Evolutionary conservation across 192 early-diverging fungal genomes (phyloP).

Genomic region (Entomortierella lignicola): DNA sequence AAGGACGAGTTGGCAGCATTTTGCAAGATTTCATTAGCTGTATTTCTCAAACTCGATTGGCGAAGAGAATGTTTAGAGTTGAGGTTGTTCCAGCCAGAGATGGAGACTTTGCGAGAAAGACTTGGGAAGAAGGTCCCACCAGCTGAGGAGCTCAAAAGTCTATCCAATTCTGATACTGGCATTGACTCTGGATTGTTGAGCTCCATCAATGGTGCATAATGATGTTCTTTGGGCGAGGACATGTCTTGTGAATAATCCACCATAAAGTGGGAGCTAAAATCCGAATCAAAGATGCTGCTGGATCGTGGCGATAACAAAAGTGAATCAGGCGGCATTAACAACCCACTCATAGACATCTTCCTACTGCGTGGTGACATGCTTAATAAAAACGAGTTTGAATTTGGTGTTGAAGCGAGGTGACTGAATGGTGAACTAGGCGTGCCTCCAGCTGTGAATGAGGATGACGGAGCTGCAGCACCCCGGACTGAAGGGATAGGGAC

Average conservation of each 20-base stretch:
- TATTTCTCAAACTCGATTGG: constrained; percentile 40
- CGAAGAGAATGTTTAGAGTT: constrained; percentile 45
- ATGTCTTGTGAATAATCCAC: constrained; percentile 35
- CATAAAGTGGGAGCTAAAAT: constrained; percentile 27
- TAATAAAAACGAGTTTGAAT: constrained; percentile 38
- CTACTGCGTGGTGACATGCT: constrained; percentile 48
- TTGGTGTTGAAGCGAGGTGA: constrained; percentile 36
- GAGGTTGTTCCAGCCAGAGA: constrained; percentile 49
- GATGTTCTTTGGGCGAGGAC: constrained; percentile 38
- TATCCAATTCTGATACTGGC: constrained; percentile 72
- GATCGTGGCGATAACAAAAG: constrained; percentile 42
- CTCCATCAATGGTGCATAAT: constrained; percentile 60
- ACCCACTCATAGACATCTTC: constrained; percentile 52
- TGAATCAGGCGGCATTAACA: constrained; percentile 46
- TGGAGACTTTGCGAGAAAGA: constrained; percentile 49
- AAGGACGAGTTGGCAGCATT: constrained; percentile 45
- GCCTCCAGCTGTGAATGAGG: constrained; percentile 27
- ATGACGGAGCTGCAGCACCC: constrained; percentile 19
- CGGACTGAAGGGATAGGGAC: constrained; percentile 46
- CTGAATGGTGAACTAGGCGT: constrained; percentile 44
- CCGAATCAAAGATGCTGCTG: constrained; percentile 46
- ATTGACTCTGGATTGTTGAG: constrained; percentile 72
- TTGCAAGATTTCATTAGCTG: constrained; percentile 46
- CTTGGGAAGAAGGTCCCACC: constrained; percentile 47
- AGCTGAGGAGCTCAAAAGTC: constrained; percentile 58